Evolutionary conservation across 805 yeast genomes (phyloP), one percentile per base, ranked within the genome.

Genomic region (Zygoascus bituminiphila): DNA sequence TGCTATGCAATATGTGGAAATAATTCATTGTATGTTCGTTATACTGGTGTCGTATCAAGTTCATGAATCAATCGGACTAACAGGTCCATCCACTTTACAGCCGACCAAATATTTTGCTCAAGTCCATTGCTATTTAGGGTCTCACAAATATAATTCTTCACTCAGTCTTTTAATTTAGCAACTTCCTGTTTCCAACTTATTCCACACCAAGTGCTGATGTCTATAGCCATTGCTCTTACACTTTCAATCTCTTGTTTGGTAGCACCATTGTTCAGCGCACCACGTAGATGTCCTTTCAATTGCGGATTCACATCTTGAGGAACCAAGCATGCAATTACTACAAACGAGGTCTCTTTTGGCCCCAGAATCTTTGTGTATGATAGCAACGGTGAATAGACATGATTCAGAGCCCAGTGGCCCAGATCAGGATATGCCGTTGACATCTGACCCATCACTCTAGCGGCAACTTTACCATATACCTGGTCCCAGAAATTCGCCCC

Each of bases 281-380:
- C 97, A 62, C 75, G 78, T 52, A 89, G 71, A 62, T 89, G 97
- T 0, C 97, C 97, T 65, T 87, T 85, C 55, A 89, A 71, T 58
- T 89, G 96, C 0, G 96, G 95, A 56, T 85, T 87, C 9, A 89
- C 96, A 63, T 89, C 95, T 61, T 87, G 96, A 1, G 97, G 96
- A 9, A 89, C 80, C 55, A 89, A 72, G 52, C 91, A 75, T 0
- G 94, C 81, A 15, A 89, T 76, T 1, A 89, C 78, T 26, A 87
- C 81, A 50, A 87, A 61, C 26, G 91, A 80, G 1, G 96, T 83
- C 54, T 88, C 95, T 53, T 70, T 72, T 1, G 84, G 79, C 3
- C 72, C 60, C 24, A 89, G 65, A 1, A 87, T 72, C 2, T 73
- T 81, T 15, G 79, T 75, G 62, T 67, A 83, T 19, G 95, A 82